phyloP scores from a whole-genome alignment of 2,329 filamentous ascomycete species.

The Davidsoniella virescens region DNA sequence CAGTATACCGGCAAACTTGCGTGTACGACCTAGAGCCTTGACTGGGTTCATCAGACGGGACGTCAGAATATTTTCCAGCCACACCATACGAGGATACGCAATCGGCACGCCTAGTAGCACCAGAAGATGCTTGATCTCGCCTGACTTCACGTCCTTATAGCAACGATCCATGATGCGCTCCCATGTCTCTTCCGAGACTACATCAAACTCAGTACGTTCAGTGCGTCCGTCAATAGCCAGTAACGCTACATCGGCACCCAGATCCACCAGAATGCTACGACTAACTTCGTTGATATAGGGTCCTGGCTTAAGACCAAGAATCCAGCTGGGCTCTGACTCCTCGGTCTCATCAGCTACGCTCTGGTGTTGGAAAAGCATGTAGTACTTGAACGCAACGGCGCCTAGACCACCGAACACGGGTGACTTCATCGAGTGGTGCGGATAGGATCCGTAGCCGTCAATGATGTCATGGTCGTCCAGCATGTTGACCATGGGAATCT shows the following conservation, averaged over 20 bases:
- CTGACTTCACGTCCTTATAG: conserved; percentile 64
- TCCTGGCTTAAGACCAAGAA: conserved; percentile 62
- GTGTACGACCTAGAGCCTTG: conserved; percentile 72
- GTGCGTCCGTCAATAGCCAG: conserved; percentile 83
- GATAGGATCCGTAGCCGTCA: conserved; percentile 85
- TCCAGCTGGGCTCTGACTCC: conserved; percentile 76
- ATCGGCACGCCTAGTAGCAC: conserved; percentile 75
- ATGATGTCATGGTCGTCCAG: conserved; percentile 92
- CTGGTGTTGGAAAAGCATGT: conserved; percentile 96
- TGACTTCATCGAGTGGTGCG: conserved; percentile 78
- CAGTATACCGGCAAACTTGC: conserved; percentile 61
- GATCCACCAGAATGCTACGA: conserved; percentile 67
- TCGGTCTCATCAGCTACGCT: conserved; percentile 69
- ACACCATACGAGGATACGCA: conserved; percentile 59
- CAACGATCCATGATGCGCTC: conserved; percentile 75
- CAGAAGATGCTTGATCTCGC: conserved; percentile 76
- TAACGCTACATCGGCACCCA: conserved; percentile 66
- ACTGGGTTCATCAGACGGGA: conserved; percentile 75
- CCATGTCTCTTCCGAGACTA: conserved; percentile 68
- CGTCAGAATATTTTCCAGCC: conserved; percentile 56
- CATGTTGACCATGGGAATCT: conserved; percentile 97
- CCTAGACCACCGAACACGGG: conserved; percentile 83
- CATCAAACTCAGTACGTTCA: conserved; percentile 69
- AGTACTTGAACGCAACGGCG: conserved; percentile 92
- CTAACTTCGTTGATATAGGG: conserved; percentile 82